Evolutionary conservation across 768 basidiomycete genomes (phyloP).

Genomic region (Cystofilobasidium macerans): DNA sequence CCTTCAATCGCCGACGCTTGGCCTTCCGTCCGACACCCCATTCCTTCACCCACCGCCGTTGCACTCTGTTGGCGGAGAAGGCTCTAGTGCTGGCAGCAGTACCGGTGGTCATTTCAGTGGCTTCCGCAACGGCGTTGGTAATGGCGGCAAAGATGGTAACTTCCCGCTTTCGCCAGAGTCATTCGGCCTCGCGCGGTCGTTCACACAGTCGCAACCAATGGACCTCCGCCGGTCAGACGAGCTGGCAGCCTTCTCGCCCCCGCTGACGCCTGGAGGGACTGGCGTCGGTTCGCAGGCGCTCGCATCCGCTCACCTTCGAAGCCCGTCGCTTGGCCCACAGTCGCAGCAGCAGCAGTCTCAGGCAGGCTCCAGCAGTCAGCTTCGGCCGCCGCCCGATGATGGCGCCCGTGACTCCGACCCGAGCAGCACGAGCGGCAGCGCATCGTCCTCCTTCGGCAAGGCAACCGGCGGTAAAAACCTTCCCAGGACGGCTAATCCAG

Average conservation of each 20-base stretch:
- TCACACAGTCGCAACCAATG: neutral
- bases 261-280: conserved; percentile 5
- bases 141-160: neutral
- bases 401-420: neutral
- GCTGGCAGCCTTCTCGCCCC: conserved; percentile 8
- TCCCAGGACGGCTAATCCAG: conserved; percentile 37
- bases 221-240: neutral
- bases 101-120: too few species aligned
- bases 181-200: neutral
- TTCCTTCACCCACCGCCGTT: neutral
- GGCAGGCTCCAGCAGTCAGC: neutral
- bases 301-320: neutral
- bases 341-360: neutral
- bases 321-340: neutral
- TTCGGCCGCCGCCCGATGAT: neutral
- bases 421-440: conserved; percentile 1
- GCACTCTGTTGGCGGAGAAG: too few species aligned
- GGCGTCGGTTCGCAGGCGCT: neutral
- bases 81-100: too few species aligned
- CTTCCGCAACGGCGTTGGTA: neutral
- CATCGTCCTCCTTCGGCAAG: conserved; percentile 20
- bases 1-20: conserved; percentile 11
- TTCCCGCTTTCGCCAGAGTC: conserved; percentile 8
- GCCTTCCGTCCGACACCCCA: neutral
- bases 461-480: conserved; percentile 3